phyloP scores from a whole-genome alignment of 2,329 filamentous ascomycete genomes.

The Nothopassalora personata region DNA sequence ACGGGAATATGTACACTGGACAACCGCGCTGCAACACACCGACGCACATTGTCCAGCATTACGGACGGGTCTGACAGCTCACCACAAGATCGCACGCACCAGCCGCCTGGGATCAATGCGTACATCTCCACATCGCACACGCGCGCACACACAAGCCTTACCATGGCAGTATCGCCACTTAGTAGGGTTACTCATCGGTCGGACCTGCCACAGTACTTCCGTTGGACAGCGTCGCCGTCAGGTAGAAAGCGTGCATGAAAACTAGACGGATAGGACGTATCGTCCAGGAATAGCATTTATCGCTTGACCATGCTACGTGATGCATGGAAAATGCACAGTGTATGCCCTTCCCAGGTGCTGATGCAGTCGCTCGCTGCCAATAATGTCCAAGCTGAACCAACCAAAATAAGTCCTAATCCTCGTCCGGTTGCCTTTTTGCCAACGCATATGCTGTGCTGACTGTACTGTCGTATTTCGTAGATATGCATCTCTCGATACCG shows the following conservation, averaged over 20 bases:
- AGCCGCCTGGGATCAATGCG: background rate
- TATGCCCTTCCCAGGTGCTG: background rate
- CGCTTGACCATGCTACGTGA: background rate
- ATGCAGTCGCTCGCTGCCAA: background rate
- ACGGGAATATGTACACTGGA: background rate
- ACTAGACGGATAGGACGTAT: background rate
- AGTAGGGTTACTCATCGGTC: background rate
- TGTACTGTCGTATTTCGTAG: conserved; percentile 4
- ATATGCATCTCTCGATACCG: background rate
- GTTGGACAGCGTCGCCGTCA: background rate
- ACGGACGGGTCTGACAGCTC: background rate
- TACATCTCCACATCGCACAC: background rate
- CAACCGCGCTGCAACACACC: background rate
- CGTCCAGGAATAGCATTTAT: background rate
- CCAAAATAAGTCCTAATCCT: background rate
- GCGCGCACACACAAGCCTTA: background rate
- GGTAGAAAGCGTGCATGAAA: background rate
- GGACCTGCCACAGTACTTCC: background rate
- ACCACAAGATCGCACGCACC: background rate
- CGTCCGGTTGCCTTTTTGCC: conserved; percentile 1
- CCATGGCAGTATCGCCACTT: background rate
- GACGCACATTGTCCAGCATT: background rate
- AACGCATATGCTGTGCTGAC: conserved; percentile 3
- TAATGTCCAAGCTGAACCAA: background rate
- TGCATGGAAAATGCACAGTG: background rate